Base-by-base conservation (phyloP, 192 early-diverging fungal species). In the Backusella liffmaniae region DNA sequence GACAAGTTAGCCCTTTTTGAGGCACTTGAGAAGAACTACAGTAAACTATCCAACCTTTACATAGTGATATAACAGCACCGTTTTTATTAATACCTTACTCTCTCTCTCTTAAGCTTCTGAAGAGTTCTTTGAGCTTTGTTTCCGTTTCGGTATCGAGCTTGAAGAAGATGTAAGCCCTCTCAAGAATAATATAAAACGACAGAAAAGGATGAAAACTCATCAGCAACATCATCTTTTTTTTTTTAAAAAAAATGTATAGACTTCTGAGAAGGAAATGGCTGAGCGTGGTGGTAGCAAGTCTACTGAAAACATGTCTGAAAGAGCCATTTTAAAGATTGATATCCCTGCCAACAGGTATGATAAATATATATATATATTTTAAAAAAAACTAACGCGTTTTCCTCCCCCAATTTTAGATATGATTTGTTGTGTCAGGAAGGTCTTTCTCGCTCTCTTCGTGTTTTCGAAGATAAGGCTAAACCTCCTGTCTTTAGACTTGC, bases 391-490 rank as follows among this genome's bases (percentile, higher is more conserved):
- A 3, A 18, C 29, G 41, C 56, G 56, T 59, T 26, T 59, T 35
- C 15, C 12, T 12, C 15, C 15, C 77, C 30, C 30, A 32, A 16
- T 51, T 36, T 26, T 72, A 94, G 97, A 83, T 98, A 98, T 76
- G 98, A 99, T 83, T 87, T 99, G 84, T 88, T 99, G 49, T 98
- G 98, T 84, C 91, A 92, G 34, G 98, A 99, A 86, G 98, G 98
- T 26, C 92, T 99, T 71, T 86, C 95, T 46, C 93, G 95, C 26
- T 95, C 96, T 15, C 81, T 99, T 42, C 88, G 90, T 49, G 86
- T 96, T 49, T 99, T 94, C 84, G 86, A 96, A 53, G 93, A 88
- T 59, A 88, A 90, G 67, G 85, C 82, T 73, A 84, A 87, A 66
- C 87, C 90, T 59, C 93, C 95, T n/a, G 78, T 83, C 15, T 97